Evolutionary conservation across 345 rosid species (phyloP).

Genomic region (Bruguiera sexangula): DNA sequence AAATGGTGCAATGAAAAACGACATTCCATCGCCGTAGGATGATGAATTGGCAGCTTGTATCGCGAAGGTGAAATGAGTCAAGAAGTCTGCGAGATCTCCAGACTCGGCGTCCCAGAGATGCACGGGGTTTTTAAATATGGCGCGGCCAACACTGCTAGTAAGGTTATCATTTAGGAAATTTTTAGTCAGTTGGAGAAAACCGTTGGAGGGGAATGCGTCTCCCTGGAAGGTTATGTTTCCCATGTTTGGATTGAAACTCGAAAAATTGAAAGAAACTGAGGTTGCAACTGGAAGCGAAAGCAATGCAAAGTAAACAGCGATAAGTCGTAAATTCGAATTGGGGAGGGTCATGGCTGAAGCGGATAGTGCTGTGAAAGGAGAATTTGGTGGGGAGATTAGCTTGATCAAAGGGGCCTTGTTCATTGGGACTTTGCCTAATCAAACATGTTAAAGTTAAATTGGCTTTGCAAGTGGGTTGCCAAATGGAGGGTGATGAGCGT

Average conservation of each 20-base stretch:
- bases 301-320: constrained; percentile 3
- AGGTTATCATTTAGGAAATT: constrained; percentile 23
- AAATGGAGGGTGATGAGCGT: too few relatives aligned
- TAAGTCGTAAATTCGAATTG: too few relatives aligned
- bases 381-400: too few relatives aligned
- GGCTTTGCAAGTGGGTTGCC: too few relatives aligned
- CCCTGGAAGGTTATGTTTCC: constrained; percentile 29
- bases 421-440: too few relatives aligned
- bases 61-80: constrained; percentile 40
- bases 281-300: constrained; percentile 15
- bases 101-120: constrained; percentile 41
- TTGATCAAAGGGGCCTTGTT: too few relatives aligned
- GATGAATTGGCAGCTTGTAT: constrained; percentile 1
- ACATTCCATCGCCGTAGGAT: constrained; percentile 34
- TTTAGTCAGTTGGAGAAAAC: constrained; percentile 36
- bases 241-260: constrained; percentile 25
- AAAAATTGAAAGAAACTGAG: constrained; percentile 31
- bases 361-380: too few relatives aligned
- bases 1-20: constrained; percentile 45
- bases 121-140: constrained; percentile 32
- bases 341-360: too few relatives aligned
- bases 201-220: constrained; percentile 26
- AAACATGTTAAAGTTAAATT: too few relatives aligned
- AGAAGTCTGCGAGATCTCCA: constrained; percentile 38
- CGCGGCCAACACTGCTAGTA: constrained; percentile 39